These are phyloP conservation scores for Sphagnum fallax DNA, from an alignment of 228 moss, liverwort and hornwort species.

Conservation along the genomic window DNA sequence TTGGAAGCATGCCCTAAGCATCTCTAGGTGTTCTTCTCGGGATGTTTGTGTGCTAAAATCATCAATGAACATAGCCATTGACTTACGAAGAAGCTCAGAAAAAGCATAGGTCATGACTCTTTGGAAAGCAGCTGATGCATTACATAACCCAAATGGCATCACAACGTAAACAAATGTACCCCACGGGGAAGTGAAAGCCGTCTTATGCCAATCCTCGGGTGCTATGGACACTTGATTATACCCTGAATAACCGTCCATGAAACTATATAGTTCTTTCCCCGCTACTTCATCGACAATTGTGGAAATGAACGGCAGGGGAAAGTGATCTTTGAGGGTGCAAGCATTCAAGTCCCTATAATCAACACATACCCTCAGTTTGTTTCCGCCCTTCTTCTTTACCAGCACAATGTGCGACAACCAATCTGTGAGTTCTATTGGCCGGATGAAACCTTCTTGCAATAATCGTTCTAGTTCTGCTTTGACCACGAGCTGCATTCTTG, in stretches of 20 bases:
- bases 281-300: constrained; percentile 2
- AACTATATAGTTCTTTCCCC: not conserved
- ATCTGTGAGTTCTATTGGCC: not conserved
- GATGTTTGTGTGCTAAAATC: constrained; percentile 6
- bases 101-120: constrained; percentile 3
- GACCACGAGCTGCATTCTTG: constrained; percentile 1
- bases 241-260: constrained; percentile 3
- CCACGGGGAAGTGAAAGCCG: constrained; percentile 1
- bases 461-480: constrained; percentile 1
- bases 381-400: not conserved
- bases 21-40: not conserved
- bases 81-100: not conserved
- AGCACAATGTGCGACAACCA: constrained; percentile 2
- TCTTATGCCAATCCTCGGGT: not conserved
- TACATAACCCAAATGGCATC: not conserved
- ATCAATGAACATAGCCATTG: constrained; percentile 9
- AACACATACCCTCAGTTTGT: not conserved
- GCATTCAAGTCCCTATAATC: constrained; percentile 4
- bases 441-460: constrained; percentile 3
- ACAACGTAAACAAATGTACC: not conserved
- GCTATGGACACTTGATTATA: constrained; percentile 4
- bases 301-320: not conserved
- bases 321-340: not conserved
- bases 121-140: not conserved
- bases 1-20: not conserved